Base-by-base conservation (phyloP, 1,139 yeast genomes). In the Yamadazyma dushanensis region DNA sequence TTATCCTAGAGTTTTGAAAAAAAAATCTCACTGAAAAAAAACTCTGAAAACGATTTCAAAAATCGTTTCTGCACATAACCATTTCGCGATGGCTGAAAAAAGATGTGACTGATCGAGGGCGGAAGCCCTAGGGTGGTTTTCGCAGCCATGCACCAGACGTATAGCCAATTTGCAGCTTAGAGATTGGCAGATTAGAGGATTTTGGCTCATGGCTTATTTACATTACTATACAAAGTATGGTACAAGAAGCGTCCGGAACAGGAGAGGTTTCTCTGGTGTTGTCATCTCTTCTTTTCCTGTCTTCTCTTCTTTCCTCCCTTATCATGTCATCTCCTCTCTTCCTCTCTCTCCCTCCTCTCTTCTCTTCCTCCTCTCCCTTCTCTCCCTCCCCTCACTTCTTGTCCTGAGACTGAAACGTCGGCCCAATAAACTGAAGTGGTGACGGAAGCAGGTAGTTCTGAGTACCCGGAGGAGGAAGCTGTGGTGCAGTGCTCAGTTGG, bases 11-110 rank as follows among this genome's bases (percentile, higher is more conserved):
- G 25, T 32, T 21, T 34, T 26, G 28, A 66, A 51, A 38, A 63
- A 32, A 69, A 57, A 28, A 64, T 68, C 32, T 54, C 61, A 17
- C 59, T 35, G 38, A 28, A 27, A 28, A 32, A 32, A 33, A 33
- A 33, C 17, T 26, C 22, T 16, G 29, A 24, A 25, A 25, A 16
- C 15, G 15, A 22, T 3, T 19, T 5, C n/a, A n/a, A n/a, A 21
- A 20, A 10, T 13, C 11, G 26, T 22, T 26, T 22, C 29, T 32
- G 35, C 35, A 32, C 34, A 31, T n/a, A n/a, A 11, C 25, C 18
- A 19, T 19, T 10, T 13, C 19, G 7, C 6, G 13, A 24, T 17
- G 34, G 13, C 25, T 19, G 34, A 16, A 17, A 25, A 18, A 16
- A 20, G n/a, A n/a, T n/a, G n/a, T n/a, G n/a, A n/a, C n/a, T 8